Evolutionary conservation across 1,284 basidiomycete species (phyloP).

Genomic region (Cystobasidium sp.): DNA sequence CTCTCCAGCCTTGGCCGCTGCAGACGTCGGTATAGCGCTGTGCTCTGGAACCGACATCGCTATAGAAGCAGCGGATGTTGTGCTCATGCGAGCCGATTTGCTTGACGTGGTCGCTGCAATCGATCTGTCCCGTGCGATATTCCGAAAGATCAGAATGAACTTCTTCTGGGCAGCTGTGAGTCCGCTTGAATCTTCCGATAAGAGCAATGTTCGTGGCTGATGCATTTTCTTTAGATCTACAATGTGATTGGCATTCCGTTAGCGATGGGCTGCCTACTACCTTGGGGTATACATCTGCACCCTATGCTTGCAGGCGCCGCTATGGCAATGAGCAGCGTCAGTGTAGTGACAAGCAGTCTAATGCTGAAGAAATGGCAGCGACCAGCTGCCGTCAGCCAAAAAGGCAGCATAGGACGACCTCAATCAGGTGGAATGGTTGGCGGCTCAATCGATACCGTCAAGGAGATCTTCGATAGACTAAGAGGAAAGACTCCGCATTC

Average conservation of each 20-base stretch:
- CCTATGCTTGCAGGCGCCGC: slow-evolving; percentile 98
- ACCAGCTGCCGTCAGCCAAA: slow-evolving; percentile 44
- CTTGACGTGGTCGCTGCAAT: slow-evolving; percentile 96
- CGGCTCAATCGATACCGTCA: background rate
- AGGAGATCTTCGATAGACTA: background rate
- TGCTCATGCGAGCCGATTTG: slow-evolving; percentile 94
- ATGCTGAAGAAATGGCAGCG: slow-evolving; percentile 67
- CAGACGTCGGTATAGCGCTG: slow-evolving; percentile 93
- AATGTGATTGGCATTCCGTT: slow-evolving; percentile 95
- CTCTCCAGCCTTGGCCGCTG: slow-evolving; percentile 91
- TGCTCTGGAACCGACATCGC: slow-evolving; percentile 95
- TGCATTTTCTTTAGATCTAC: slow-evolving; percentile 57
- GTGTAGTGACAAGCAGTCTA: slow-evolving; percentile 88
- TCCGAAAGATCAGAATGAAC: slow-evolving; percentile 81
- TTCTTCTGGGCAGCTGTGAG: slow-evolving; percentile 73
- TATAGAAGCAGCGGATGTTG: slow-evolving; percentile 95
- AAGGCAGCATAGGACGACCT: background rate
- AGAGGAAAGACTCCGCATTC: background rate
- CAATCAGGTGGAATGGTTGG: background rate
- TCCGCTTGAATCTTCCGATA: slow-evolving; percentile 41
- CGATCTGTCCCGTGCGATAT: slow-evolving; percentile 86
- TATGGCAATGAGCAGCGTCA: slow-evolving; percentile 97
- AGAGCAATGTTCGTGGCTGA: slow-evolving; percentile 6
- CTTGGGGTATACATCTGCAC: slow-evolving; percentile 88
- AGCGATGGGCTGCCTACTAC: slow-evolving; percentile 95